Conservation (phyloP, 352 stramenopile genomes). For the Phytophthora parvispora region DNA sequence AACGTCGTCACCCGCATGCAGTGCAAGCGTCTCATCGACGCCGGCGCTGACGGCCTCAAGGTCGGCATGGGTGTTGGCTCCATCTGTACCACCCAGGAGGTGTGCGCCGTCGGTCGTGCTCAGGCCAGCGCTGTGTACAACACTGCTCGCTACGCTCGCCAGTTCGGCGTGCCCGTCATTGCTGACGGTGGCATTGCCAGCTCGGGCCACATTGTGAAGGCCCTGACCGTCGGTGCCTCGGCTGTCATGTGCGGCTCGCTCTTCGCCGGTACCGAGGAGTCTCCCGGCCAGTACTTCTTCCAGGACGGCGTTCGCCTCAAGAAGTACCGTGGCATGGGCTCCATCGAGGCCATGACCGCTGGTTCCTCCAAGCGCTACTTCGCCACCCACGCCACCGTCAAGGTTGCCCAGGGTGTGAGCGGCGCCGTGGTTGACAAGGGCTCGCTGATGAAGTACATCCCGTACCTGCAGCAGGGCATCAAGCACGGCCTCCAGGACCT, state of each 20-base stretch:
- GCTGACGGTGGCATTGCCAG: constrained; percentile 99
- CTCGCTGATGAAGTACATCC: constrained; percentile 98
- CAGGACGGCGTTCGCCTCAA: constrained; percentile 99
- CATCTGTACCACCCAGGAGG: constrained; percentile 99
- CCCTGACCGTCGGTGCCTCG: constrained; percentile 97
- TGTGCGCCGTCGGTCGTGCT: constrained; percentile 98
- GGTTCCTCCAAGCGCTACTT: constrained; percentile 97
- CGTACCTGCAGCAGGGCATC: constrained; percentile 99
- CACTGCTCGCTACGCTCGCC: constrained; percentile 95
- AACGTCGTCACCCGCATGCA: constrained; percentile 99
- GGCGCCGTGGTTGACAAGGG: constrained; percentile 99
- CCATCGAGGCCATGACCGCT: constrained; percentile 99
- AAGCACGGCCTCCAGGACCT: constrained; percentile 99
- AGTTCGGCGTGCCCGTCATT: constrained; percentile 98
- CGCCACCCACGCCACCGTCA: constrained; percentile 92
- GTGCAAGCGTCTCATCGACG: constrained; percentile 99
- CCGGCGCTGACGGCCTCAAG: constrained; percentile 99
- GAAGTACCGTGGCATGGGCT: constrained; percentile 99
- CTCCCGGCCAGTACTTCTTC: constrained; percentile 99
- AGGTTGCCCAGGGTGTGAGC: constrained; percentile 99
- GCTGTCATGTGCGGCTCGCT: constrained; percentile 99
- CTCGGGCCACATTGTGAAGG: constrained; percentile 99
- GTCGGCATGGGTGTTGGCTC: constrained; percentile 99
- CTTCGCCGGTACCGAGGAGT: constrained; percentile 99
- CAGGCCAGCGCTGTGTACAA: constrained; percentile 99